Percentiles rank a stretch among this genome's conserved stretches.
Conservation (phyloP, 2,329 filamentous ascomycete genomes). For the Venturia oleaginea region DNA sequence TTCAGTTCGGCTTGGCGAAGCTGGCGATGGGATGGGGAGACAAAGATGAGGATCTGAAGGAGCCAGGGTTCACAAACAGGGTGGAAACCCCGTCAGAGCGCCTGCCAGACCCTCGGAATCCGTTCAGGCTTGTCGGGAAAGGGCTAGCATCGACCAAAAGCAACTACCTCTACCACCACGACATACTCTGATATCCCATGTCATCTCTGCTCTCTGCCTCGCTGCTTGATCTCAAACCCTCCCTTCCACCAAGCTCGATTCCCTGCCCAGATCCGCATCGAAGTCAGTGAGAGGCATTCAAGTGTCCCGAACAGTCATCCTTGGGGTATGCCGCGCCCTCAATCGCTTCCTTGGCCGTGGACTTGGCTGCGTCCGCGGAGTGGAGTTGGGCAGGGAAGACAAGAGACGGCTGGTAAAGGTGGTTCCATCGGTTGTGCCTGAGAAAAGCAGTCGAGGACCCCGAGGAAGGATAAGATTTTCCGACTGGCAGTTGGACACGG, state of each 20-base stretch:
- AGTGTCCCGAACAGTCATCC: background rate
- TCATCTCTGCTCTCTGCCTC: background rate
- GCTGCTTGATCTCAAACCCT: too few species aligned
- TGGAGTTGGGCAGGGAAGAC: background rate
- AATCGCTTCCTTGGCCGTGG: background rate
- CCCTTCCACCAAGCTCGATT: too few species aligned
- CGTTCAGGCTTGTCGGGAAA: background rate
- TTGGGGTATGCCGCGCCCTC: background rate
- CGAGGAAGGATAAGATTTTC: too few species aligned
- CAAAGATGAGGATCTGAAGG: background rate
- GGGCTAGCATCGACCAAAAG: background rate
- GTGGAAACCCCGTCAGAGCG: background rate
- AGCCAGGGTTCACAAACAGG: background rate
- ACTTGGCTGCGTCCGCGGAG: background rate
- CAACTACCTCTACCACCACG: background rate
- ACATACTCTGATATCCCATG: background rate
- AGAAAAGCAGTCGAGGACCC: background rate
- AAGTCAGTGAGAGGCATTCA: background rate
- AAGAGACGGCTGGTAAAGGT: background rate
- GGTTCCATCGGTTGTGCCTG: background rate
- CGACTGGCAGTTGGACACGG: background rate
- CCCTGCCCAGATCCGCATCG: background rate
- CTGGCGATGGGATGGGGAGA: background rate
- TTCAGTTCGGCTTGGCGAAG: background rate
- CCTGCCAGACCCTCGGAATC: background rate